Conservation (phyloP, 2,329 filamentous ascomycete species). For the Orbilia quercus region DNA sequence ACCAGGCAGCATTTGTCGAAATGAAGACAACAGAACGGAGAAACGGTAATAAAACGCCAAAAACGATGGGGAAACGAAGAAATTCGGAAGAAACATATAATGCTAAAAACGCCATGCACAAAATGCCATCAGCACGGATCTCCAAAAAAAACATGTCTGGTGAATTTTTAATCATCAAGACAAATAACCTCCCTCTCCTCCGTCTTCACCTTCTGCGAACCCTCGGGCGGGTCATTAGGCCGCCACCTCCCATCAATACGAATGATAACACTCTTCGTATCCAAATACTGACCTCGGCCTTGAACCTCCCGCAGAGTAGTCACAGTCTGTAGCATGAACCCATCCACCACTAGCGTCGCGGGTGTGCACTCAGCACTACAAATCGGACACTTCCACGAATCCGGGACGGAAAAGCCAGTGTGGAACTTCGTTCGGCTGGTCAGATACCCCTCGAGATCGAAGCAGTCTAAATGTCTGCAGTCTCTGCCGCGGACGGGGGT, state of each 20-base stretch:
- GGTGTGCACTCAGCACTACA: slow-evolving; percentile 83
- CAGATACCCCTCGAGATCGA: slow-evolving; percentile 87
- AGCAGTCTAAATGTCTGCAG: slow-evolving; percentile 86
- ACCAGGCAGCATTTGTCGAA: neutral
- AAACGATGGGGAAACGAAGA: neutral
- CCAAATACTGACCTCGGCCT: slow-evolving; percentile 64
- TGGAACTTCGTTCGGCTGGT: slow-evolving; percentile 69
- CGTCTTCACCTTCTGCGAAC: slow-evolving; percentile 51
- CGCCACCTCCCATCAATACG: slow-evolving; percentile 75
- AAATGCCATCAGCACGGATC: slow-evolving; percentile 2
- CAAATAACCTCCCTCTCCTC: slow-evolving; percentile 43
- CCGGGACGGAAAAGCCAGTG: slow-evolving; percentile 63
- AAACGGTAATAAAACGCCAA: neutral
- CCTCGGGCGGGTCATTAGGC: slow-evolving; percentile 64
- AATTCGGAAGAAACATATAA: neutral
- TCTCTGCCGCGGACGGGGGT: slow-evolving; percentile 75
- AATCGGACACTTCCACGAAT: slow-evolving; percentile 88
- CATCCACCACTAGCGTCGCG: slow-evolving; percentile 75
- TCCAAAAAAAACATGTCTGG: slow-evolving; percentile 1
- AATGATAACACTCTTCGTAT: slow-evolving; percentile 72
- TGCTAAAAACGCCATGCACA: neutral
- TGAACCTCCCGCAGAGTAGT: slow-evolving; percentile 66
- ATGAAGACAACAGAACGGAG: neutral
- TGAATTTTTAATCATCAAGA: slow-evolving; percentile 43
- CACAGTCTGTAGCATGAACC: slow-evolving; percentile 75